Conservation (phyloP, 2,329 filamentous ascomycete genomes). For the Cadophora sp. region DNA sequence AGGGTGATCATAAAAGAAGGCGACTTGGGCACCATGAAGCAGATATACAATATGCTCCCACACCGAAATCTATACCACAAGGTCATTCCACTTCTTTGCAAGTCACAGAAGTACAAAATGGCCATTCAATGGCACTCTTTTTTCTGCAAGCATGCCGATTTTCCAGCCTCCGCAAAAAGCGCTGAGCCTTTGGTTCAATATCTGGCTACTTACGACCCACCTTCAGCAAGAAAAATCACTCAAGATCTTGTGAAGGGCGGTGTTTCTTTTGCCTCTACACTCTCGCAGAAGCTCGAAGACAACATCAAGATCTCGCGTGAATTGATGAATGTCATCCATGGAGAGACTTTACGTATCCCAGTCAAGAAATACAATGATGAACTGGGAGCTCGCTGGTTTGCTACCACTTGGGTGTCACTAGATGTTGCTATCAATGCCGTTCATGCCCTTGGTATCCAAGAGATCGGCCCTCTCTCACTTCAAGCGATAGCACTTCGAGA, state of each 20-base stretch:
- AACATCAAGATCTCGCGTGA: slow-evolving; percentile 39
- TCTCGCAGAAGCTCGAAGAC: slow-evolving; percentile 23
- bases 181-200: slow-evolving; percentile 50
- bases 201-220: slow-evolving; percentile 44
- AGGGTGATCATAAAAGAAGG: slow-evolving; percentile 34
- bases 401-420: slow-evolving; percentile 74
- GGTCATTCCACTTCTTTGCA: slow-evolving; percentile 50
- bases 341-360: slow-evolving; percentile 39
- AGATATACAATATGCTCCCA: slow-evolving; percentile 48
- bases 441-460: slow-evolving; percentile 71
- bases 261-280: slow-evolving; percentile 33
- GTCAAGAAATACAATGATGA: slow-evolving; percentile 66
- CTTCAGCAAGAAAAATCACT: slow-evolving; percentile 36
- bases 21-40: slow-evolving; percentile 47
- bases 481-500: slow-evolving; percentile 78
- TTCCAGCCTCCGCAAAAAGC: slow-evolving; percentile 47
- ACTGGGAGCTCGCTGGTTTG: slow-evolving; percentile 82
- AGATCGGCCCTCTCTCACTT: slow-evolving; percentile 77
- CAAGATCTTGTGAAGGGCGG: slow-evolving; percentile 38
- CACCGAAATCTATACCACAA: slow-evolving; percentile 51
- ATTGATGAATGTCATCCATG: slow-evolving; percentile 44
- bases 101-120: slow-evolving; percentile 45
- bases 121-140: slow-evolving; percentile 55
- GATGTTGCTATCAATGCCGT: slow-evolving; percentile 75
- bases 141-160: slow-evolving; percentile 49